Conservation (phyloP, 108 stramenopile species). For the Craspedostauros australis region DNA sequence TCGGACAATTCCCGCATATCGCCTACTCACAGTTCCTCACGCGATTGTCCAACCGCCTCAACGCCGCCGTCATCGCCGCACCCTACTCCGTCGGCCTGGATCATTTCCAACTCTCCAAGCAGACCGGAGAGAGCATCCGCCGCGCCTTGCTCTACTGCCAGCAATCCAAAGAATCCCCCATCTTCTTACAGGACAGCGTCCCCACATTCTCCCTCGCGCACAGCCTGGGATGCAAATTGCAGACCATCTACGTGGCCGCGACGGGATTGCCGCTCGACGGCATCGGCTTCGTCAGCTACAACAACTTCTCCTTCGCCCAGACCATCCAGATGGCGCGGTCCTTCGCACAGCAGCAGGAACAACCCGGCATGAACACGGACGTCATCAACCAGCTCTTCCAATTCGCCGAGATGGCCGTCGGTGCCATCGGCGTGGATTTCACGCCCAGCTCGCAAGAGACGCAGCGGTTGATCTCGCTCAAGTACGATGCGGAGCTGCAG, state of each 20-base stretch:
- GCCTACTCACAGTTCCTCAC: conserved; percentile 59
- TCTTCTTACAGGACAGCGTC: conserved; percentile 20
- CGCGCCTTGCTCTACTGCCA: conserved; percentile 51
- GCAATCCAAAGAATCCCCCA: conserved; percentile 20
- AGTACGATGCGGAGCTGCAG: conserved; percentile 48
- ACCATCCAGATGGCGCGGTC: conserved; percentile 56
- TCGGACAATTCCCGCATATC: conserved; percentile 80
- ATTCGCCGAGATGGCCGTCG: conserved; percentile 63
- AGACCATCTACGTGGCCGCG: conserved; percentile 63
- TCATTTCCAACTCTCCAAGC: conserved; percentile 67
- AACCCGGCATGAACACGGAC: neutral
- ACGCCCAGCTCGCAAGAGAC: conserved; percentile 52
- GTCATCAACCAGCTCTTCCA: conserved; percentile 50
- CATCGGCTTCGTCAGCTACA: conserved; percentile 64
- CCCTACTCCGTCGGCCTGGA: conserved; percentile 70
- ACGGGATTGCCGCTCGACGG: conserved; percentile 62
- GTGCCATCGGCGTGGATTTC: conserved; percentile 71
- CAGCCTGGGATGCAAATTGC: conserved; percentile 65
- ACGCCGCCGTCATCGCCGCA: conserved; percentile 66
- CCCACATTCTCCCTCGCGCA: conserved; percentile 63
- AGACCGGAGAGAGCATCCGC: conserved; percentile 49
- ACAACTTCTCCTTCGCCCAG: conserved; percentile 72
- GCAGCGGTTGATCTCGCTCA: conserved; percentile 47
- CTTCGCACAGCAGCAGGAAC: conserved; percentile 48
- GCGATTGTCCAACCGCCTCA: conserved; percentile 40